phyloP scores from a whole-genome alignment of 805 yeast genomes.

The Metschnikowia reukaufii region DNA sequence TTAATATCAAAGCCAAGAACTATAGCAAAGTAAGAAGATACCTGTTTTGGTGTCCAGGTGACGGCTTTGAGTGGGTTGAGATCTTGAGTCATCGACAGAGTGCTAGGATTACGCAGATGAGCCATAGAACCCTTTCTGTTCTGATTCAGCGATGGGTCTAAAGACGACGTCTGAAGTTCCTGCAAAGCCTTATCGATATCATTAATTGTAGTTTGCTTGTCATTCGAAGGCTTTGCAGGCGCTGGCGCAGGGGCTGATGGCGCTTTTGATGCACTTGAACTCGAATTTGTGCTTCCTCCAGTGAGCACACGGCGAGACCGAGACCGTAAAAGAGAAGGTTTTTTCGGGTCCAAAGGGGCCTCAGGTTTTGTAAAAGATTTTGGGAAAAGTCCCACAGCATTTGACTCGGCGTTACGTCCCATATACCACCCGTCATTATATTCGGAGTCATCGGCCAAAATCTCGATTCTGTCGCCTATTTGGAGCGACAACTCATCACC shows the following conservation, averaged over 20 bases:
- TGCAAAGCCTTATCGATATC: constrained; percentile 74
- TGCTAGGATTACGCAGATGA: constrained; percentile 10
- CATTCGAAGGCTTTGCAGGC: constrained; percentile 5
- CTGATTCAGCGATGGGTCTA: constrained; percentile 16
- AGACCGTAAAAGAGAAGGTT: constrained; percentile 40
- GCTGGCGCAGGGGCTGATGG: constrained; percentile 9
- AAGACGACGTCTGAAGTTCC: constrained; percentile 46
- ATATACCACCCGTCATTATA: constrained; percentile 97
- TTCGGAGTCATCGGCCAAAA: constrained; percentile 88
- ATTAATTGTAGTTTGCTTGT: constrained; percentile 45
- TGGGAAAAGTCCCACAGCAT: constrained; percentile 86
- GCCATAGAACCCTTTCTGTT: constrained; percentile 1
- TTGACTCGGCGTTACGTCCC: constrained; percentile 73
- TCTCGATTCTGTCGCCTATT: constrained; percentile 84
- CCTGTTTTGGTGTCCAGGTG: constrained; percentile 86
- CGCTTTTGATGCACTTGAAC: constrained; percentile 13
- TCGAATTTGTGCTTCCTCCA: constrained; percentile 11
- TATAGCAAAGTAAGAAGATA: constrained; percentile 69
- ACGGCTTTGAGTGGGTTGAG: constrained; percentile 51
- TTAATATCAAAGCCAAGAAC: constrained; percentile 69
- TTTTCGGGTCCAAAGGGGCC: constrained; percentile 8
- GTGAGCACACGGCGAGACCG: constrained; percentile 52
- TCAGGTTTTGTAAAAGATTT: constrained; percentile 73
- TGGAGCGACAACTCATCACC: constrained; percentile 84
- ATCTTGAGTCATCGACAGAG: constrained; percentile 22